Percentiles rank a stretch among this genome's conserved stretches.
Conservation (phyloP, 1,139 yeast species). For the Scheffersomyces insectosa region DNA sequence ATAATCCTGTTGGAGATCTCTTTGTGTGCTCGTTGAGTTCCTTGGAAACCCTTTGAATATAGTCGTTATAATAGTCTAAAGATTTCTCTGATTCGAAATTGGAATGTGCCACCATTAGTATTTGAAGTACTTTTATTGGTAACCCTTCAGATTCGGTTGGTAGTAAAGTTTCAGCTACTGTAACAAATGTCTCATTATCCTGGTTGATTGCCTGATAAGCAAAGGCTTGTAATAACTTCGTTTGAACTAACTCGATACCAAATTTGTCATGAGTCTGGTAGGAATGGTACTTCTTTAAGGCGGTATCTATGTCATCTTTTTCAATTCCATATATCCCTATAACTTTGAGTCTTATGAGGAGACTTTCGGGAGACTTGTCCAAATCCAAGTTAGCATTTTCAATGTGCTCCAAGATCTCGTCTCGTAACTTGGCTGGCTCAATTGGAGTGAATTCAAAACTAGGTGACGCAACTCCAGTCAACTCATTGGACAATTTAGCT, state of each 20-base stretch:
- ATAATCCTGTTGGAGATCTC: slow-evolving; percentile 45
- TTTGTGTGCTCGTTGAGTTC: slow-evolving; percentile 33
- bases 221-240: slow-evolving; percentile 19
- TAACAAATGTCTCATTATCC: slow-evolving; percentile 29
- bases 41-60: slow-evolving; percentile 40
- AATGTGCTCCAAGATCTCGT: slow-evolving; percentile 14
- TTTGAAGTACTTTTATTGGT: slow-evolving; percentile 40
- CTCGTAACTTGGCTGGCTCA: background rate
- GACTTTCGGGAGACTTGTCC: slow-evolving; percentile 23
- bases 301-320: slow-evolving; percentile 25
- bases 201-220: slow-evolving; percentile 41
- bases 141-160: slow-evolving; percentile 30
- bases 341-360: slow-evolving; percentile 24
- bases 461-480: background rate
- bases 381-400: slow-evolving; percentile 26
- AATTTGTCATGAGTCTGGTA: slow-evolving; percentile 38
- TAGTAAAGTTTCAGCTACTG: slow-evolving; percentile 47
- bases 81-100: slow-evolving; percentile 46
- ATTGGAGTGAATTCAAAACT: background rate
- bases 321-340: slow-evolving; percentile 42
- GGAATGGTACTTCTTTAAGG: slow-evolving; percentile 32
- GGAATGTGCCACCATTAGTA: slow-evolving; percentile 48
- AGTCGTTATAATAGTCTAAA: slow-evolving; percentile 53
- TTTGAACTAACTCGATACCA: slow-evolving; percentile 38
- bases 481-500: slow-evolving; percentile 15